Base-by-base conservation (phyloP, 768 basidiomycete genomes). In the Lentinula edodes region DNA sequence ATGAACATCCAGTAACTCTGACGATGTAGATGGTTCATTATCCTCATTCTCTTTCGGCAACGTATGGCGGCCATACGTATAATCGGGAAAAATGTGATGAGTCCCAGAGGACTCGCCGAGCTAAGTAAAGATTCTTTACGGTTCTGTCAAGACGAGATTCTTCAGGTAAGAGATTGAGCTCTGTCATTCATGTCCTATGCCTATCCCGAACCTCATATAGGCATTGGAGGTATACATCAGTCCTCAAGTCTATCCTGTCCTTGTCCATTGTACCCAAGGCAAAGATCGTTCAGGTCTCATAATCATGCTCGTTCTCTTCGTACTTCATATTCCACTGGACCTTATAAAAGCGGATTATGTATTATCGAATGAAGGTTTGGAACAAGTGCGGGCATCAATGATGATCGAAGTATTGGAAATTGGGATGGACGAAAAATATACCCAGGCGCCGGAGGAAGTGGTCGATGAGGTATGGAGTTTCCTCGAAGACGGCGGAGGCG, bases 211-310 rank as follows among this genome's bases (percentile, higher is more conserved):
- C 0, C 16, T 9, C 46, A 1, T 58, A 36, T 13, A 52, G 46
- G 48, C 66, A 18, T 57, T 67, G 9, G 63, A 67, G n/a, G 63
- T 67, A 2, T 54, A 62, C 56, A 52, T 61, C 4, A 50, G 58
- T 52, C 60, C 62, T 52, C 59, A 62, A 46, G 38, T 61, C 12
- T 64, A 64, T 39, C 66, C 66, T 20, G 41, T 67, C 1, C 64
- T 67, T 7, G 35, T 67, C 0, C 64, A 67, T n/a, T 67, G 66
- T 36, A 67, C 66, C 0, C 66, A 67, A 56, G 66, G 66, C 52
- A 67, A 67, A 45, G 66, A 67, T 39, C 62, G 66, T 5, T 58
- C 66, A 10, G 66, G 66, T 20, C 35, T 67, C 12, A 52, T 67
- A 46, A 41, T 67, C 7, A 67, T 67, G 66, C 63, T 67, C 6